These are phyloP conservation scores for Gilbertella persicaria DNA, from an alignment of 371 early-diverging fungal genomes.

Conservation along the genomic window DNA sequence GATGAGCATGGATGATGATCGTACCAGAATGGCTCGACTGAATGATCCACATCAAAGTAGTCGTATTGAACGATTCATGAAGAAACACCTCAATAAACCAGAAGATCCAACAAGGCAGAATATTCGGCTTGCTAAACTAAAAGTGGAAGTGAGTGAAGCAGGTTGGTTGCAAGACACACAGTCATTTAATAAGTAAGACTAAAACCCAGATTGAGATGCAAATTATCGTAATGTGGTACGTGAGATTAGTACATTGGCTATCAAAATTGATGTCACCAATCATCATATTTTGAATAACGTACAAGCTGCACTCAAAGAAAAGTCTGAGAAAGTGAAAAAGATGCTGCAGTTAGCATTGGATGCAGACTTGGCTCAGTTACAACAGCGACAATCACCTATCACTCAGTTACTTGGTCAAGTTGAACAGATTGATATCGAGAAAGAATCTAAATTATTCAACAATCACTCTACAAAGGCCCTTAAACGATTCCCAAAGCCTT, in stretches of 20 bases:
- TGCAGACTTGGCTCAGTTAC: constrained; percentile 11
- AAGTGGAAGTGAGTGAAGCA: constrained; percentile 31
- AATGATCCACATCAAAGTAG: constrained; percentile 18
- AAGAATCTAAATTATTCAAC: constrained; percentile 12
- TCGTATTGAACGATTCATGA: constrained; percentile 32
- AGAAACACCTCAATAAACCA: constrained; percentile 21
- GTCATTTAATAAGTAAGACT: neutral
- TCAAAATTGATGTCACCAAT: constrained; percentile 26
- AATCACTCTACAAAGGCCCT: neutral
- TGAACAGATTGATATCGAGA: constrained; percentile 6
- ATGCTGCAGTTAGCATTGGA: constrained; percentile 14
- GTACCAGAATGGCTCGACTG: neutral
- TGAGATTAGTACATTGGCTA: constrained; percentile 20
- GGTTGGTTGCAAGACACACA: neutral
- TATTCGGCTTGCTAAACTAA: constrained; percentile 26
- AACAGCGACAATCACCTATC: constrained; percentile 12
- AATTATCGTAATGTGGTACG: constrained; percentile 34
- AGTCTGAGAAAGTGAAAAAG: constrained; percentile 12
- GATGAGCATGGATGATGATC: constrained; percentile 26
- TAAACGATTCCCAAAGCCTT: constrained; percentile 11
- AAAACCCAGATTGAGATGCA: constrained; percentile 12
- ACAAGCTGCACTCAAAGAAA: constrained; percentile 18
- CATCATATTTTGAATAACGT: constrained; percentile 22
- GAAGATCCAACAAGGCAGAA: constrained; percentile 26
- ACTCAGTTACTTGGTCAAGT: constrained; percentile 4